phyloP scores from a whole-genome alignment of 352 stramenopile species.

The Plasmopara viticola region DNA sequence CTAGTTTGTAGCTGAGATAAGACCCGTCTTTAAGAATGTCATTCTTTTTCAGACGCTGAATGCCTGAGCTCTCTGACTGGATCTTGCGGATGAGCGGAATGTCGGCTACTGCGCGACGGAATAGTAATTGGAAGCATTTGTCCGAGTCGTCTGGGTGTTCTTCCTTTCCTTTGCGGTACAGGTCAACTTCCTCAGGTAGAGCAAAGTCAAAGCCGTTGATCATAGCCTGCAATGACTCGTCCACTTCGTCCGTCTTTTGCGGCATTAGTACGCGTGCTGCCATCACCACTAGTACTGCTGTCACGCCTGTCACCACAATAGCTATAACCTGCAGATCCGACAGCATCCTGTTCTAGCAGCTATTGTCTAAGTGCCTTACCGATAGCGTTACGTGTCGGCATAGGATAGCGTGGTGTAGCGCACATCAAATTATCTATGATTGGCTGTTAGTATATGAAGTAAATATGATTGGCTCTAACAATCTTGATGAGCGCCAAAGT shows the following conservation, averaged over 20 bases:
- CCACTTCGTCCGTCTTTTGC: slow-evolving; percentile 60
- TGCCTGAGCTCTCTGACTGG: slow-evolving; percentile 77
- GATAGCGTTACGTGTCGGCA: slow-evolving; percentile 29
- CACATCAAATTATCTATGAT: background rate
- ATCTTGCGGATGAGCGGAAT: slow-evolving; percentile 86
- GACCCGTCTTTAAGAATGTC: slow-evolving; percentile 85
- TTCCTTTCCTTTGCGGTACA: slow-evolving; percentile 65
- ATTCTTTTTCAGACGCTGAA: slow-evolving; percentile 83
- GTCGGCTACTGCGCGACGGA: slow-evolving; percentile 74
- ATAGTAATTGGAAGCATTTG: slow-evolving; percentile 74
- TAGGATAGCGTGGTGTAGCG: slow-evolving; percentile 6
- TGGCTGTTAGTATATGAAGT: slow-evolving; percentile 13
- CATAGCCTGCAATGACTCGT: slow-evolving; percentile 80
- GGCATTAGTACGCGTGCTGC: slow-evolving; percentile 65
- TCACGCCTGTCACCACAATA: slow-evolving; percentile 49
- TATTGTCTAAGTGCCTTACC: slow-evolving; percentile 9
- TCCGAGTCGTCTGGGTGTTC: slow-evolving; percentile 62
- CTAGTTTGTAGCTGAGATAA: slow-evolving; percentile 84
- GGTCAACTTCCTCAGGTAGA: slow-evolving; percentile 70
- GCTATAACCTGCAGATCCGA: slow-evolving; percentile 74
- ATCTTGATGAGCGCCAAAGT: too few relatives aligned
- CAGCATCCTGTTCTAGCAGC: slow-evolving; percentile 30
- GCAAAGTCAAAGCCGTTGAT: slow-evolving; percentile 88
- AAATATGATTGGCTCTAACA: too few relatives aligned
- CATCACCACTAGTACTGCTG: slow-evolving; percentile 49